Evolutionary conservation across 352 stramenopile genomes (phyloP).

Genomic region (Pythium angustatum): DNA sequence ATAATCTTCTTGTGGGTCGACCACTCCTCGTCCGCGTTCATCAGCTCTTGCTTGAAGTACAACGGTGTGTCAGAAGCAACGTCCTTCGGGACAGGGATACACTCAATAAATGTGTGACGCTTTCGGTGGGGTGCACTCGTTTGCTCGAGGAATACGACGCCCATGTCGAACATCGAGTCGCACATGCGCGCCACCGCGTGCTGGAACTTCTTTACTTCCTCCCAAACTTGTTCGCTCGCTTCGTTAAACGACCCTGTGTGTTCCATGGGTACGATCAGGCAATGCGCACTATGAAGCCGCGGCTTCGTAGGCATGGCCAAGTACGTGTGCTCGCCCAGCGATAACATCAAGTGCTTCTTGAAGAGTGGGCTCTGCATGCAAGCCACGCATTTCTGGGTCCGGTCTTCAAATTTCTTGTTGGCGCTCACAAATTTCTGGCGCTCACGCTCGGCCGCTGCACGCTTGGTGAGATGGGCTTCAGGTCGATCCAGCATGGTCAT

Average conservation of each 20-base stretch:
- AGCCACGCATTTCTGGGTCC: constrained; percentile 61
- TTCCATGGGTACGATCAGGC: constrained; percentile 74
- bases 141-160: constrained; percentile 81
- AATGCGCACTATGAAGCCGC: constrained; percentile 63
- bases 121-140: constrained; percentile 61
- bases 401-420: constrained; percentile 69
- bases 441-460: constrained; percentile 53
- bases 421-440: constrained; percentile 51
- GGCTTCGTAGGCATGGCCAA: constrained; percentile 60
- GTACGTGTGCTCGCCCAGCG: constrained; percentile 78
- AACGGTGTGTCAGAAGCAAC: constrained; percentile 65
- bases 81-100: constrained; percentile 68
- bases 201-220: constrained; percentile 75
- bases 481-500: constrained; percentile 58
- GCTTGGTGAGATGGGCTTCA: constrained; percentile 56
- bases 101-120: constrained; percentile 76
- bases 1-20: constrained; percentile 83
- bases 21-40: constrained; percentile 79
- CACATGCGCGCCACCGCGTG: constrained; percentile 58
- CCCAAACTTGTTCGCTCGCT: constrained; percentile 61
- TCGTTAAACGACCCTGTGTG: constrained; percentile 59
- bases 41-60: constrained; percentile 85
- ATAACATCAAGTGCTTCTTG: constrained; percentile 82
- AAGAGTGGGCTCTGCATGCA: constrained; percentile 74
- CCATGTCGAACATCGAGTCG: constrained; percentile 47